phyloP scores from a whole-genome alignment of 371 early-diverging fungal genomes.

The Cokeromyces recurvatus region DNA sequence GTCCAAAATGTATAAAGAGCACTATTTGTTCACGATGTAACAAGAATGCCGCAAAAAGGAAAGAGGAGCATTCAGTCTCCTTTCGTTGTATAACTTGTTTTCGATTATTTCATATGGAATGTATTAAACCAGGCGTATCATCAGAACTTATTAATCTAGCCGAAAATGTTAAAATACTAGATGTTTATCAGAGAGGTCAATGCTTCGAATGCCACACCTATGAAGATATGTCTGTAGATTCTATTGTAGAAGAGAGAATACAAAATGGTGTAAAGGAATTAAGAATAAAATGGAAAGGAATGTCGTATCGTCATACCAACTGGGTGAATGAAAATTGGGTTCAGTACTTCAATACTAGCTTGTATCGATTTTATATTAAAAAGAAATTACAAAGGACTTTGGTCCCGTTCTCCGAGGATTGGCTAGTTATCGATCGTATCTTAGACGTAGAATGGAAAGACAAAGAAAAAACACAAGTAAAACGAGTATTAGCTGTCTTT shows the following conservation, averaged over 20 bases:
- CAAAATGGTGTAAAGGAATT: conserved; percentile 2
- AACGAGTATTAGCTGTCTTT: conserved; percentile 42
- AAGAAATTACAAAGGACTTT: conserved; percentile 7
- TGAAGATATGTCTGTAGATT: conserved; percentile 2
- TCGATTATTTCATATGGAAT: conserved; percentile 32
- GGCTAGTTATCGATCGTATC: conserved; percentile 44
- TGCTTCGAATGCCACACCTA: conserved; percentile 38
- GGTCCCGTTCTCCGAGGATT: conserved; percentile 17
- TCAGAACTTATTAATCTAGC: conserved; percentile 7
- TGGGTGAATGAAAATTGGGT: conserved; percentile 59
- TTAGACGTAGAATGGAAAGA: conserved; percentile 38
- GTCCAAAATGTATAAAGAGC: conserved; percentile 4
- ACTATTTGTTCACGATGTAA: conserved; percentile 10
- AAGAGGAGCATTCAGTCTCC: conserved; percentile 1
- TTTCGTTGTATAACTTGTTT: conserved; percentile 39
- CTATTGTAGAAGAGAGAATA: conserved; percentile 1
- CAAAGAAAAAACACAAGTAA: conserved; percentile 18
- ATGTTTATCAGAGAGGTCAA: conserved; percentile 26
- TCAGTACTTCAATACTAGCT: conserved; percentile 11
- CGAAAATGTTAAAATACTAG: conserved; percentile 4
- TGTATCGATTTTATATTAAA: conserved; percentile 25
- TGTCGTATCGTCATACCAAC: conserved; percentile 47
- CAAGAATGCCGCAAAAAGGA: not conserved
- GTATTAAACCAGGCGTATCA: conserved; percentile 12
- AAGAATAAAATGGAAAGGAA: conserved; percentile 52